Conservation (phyloP, 2,329 filamentous ascomycete genomes). For the Hymenoscyphus albidus region DNA sequence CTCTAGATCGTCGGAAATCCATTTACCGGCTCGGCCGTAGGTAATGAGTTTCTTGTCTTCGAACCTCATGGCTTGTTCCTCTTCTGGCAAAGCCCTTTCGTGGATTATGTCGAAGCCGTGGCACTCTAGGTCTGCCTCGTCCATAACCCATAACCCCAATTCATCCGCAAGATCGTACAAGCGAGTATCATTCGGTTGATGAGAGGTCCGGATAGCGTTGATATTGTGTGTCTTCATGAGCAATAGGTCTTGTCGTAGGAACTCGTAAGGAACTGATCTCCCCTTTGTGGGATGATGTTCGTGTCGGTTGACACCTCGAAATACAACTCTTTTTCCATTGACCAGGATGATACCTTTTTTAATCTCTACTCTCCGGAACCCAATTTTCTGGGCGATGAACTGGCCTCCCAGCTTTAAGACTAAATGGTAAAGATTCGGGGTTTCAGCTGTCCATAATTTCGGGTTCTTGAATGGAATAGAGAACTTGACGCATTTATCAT, state of each 20-base stretch:
- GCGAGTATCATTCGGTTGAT: constrained; percentile 61
- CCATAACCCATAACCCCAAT: constrained; percentile 60
- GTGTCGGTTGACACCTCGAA: constrained; percentile 65
- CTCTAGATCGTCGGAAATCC: constrained; percentile 55
- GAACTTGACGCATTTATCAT: constrained; percentile 6
- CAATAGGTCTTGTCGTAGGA: constrained; percentile 48
- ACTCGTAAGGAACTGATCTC: constrained; percentile 49
- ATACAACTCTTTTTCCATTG: constrained; percentile 57
- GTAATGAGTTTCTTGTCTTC: constrained; percentile 59
- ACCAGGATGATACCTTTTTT: constrained; percentile 57
- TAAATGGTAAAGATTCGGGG: constrained; percentile 56
- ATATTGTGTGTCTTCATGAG: constrained; percentile 59
- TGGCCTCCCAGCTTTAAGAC: constrained; percentile 41
- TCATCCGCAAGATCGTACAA: constrained; percentile 60
- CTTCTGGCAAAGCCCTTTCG: constrained; percentile 43
- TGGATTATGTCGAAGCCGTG: constrained; percentile 43
- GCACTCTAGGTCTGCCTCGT: constrained; percentile 50
- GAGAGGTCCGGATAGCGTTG: constrained; percentile 65
- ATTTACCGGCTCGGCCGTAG: constrained; percentile 51
- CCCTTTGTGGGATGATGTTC: constrained; percentile 62
- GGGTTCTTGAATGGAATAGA: constrained; percentile 44
- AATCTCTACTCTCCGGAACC: constrained; percentile 62
- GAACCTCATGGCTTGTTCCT: constrained; percentile 53
- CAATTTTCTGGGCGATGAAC: constrained; percentile 48
- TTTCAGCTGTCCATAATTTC: constrained; percentile 66